Evolutionary conservation across 2,329 filamentous ascomycete species (phyloP).

Genomic region (Cytospora leucostoma): DNA sequence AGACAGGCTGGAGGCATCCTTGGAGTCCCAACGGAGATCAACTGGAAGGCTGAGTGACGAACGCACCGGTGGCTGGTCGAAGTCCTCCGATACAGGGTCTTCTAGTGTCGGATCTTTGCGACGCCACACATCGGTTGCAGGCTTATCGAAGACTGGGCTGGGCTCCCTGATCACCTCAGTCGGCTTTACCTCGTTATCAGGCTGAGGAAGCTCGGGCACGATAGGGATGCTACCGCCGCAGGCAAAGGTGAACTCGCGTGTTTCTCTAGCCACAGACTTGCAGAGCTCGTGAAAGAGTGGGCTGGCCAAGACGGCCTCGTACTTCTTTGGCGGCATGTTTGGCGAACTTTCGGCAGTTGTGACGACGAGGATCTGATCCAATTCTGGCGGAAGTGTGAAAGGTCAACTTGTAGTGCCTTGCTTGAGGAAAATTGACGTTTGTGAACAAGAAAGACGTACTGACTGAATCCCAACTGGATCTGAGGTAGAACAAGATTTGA

Average conservation of each 20-base stretch:
- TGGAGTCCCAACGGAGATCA: not conserved
- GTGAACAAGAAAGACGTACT: too few species aligned
- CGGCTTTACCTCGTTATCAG: not conserved
- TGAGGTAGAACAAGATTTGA: too few species aligned
- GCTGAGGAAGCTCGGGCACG: not conserved
- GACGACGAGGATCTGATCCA: not conserved
- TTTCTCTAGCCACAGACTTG: not conserved
- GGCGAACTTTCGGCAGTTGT: not conserved
- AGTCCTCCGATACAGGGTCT: not conserved
- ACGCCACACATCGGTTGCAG: not conserved
- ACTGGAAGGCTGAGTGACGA: not conserved
- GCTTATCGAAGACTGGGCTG: not conserved
- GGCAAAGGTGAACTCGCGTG: slow-evolving; percentile 14
- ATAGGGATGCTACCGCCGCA: slow-evolving; percentile 27
- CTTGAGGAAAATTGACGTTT: too few species aligned
- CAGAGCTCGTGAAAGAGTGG: not conserved
- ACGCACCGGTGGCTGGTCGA: not conserved
- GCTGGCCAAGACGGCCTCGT: not conserved
- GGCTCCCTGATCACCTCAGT: not conserved
- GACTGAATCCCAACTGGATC: too few species aligned
- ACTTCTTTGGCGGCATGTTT: not conserved
- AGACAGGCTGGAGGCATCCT: not conserved
- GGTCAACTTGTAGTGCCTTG: too few species aligned
- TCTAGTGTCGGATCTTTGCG: not conserved
- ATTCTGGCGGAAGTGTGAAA: too few species aligned